These are phyloP conservation scores for Ceratocystis eucalypticola DNA, from an alignment of 2,329 filamentous ascomycete genomes.

Conservation along the genomic window DNA sequence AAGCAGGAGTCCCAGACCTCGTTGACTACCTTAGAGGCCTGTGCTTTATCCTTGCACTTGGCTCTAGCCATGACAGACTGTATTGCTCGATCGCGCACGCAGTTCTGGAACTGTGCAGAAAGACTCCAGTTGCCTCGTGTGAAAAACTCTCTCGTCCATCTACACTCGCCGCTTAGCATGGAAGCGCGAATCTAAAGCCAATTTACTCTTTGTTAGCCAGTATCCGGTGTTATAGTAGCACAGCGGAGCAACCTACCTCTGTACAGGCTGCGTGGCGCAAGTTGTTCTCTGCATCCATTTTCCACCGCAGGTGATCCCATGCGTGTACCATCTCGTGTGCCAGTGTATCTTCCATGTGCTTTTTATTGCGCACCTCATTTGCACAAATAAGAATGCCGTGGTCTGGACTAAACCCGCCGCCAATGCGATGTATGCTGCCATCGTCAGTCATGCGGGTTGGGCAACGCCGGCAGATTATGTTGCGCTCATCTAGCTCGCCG, in stretches of 20 bases:
- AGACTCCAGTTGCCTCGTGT: slow-evolving; percentile 74
- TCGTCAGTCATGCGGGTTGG: slow-evolving; percentile 42
- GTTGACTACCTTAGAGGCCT: slow-evolving; percentile 80
- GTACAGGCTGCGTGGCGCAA: slow-evolving; percentile 85
- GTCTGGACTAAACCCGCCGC: slow-evolving; percentile 72
- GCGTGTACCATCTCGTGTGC: slow-evolving; percentile 97
- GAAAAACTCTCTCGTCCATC: slow-evolving; percentile 77
- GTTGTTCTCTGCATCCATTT: slow-evolving; percentile 67
- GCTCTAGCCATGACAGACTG: slow-evolving; percentile 67
- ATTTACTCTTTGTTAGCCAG: slow-evolving; percentile 18
- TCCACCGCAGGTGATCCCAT: slow-evolving; percentile 84
- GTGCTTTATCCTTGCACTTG: slow-evolving; percentile 67
- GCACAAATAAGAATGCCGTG: slow-evolving; percentile 87
- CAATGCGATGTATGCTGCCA: slow-evolving; percentile 49
- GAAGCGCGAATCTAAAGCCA: slow-evolving; percentile 66
- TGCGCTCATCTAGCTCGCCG: slow-evolving; percentile 56
- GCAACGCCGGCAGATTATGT: slow-evolving; percentile 74
- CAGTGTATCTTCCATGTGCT: slow-evolving; percentile 83
- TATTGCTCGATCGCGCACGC: slow-evolving; percentile 69
- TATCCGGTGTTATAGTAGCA: background rate
- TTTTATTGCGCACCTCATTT: slow-evolving; percentile 69
- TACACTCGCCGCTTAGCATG: slow-evolving; percentile 84
- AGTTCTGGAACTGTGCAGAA: slow-evolving; percentile 86
- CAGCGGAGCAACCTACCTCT: slow-evolving; percentile 46
- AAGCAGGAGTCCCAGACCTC: slow-evolving; percentile 99